phyloP scores from a whole-genome alignment of 345 rosid genomes.

The Luvunga scandens region DNA sequence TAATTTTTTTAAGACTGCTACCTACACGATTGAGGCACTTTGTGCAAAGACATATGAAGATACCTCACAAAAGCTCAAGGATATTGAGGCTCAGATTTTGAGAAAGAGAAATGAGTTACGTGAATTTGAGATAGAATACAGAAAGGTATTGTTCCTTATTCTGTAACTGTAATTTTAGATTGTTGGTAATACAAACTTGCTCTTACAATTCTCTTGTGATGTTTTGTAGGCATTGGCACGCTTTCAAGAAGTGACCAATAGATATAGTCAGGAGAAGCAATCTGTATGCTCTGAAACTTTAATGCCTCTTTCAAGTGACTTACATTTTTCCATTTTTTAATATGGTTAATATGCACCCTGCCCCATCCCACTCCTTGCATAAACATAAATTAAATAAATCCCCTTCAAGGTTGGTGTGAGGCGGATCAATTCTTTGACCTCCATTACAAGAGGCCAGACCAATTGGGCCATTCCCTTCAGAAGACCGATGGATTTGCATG shows the following conservation, averaged over 20 bases:
- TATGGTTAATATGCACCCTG: not conserved
- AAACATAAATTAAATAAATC: not conserved
- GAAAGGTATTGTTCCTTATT: conserved; percentile 54
- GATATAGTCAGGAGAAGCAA: conserved; percentile 89
- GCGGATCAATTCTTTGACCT: not conserved
- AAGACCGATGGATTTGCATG: not conserved
- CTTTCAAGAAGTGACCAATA: conserved; percentile 94
- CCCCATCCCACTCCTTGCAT: not conserved
- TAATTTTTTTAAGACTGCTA: conserved; percentile 93
- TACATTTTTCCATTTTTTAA: not conserved
- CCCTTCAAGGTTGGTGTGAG: not conserved
- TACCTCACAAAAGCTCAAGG: conserved; percentile 75
- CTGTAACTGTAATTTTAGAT: not conserved
- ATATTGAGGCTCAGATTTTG: conserved; percentile 81
- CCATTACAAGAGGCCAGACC: not conserved
- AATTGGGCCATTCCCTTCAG: not conserved
- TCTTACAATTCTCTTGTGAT: conserved; percentile 8
- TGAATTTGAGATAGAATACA: conserved; percentile 93
- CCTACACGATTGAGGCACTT: conserved; percentile 92
- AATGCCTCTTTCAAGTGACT: not conserved
- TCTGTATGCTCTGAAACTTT: conserved; percentile 48
- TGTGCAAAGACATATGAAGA: conserved; percentile 87
- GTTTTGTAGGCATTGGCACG: conserved; percentile 82
- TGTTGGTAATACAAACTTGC: not conserved
- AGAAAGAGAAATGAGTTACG: conserved; percentile 90